Conservation (phyloP, 306 rosid genomes). For the Cucurbita moschata region DNA sequence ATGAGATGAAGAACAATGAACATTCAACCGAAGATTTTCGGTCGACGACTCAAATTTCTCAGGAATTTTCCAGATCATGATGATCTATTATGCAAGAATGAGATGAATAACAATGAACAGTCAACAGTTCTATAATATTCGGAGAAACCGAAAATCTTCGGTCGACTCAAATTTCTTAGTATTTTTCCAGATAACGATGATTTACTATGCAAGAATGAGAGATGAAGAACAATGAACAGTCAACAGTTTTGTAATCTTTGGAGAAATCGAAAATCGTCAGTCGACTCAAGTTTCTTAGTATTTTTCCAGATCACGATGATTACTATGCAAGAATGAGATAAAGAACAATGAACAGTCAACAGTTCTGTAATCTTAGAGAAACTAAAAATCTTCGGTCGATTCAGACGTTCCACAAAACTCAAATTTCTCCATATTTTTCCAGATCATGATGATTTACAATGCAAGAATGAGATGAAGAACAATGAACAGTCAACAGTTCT, state of each 20-base stretch:
- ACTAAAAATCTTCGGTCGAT: background rate
- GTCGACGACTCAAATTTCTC: background rate
- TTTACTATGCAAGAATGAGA: background rate
- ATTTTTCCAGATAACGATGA: background rate
- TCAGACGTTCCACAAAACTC: background rate
- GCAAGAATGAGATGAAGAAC: too few relatives aligned
- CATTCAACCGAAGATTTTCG: background rate
- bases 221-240: background rate
- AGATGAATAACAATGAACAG: background rate
- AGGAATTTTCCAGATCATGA: background rate
- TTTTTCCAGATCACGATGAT: too few relatives aligned
- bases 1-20: background rate
- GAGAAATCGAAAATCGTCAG: too few relatives aligned
- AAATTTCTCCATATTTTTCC: background rate
- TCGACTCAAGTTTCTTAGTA: too few relatives aligned
- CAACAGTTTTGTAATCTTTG: background rate
- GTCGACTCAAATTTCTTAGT: background rate
- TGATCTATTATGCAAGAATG: background rate
- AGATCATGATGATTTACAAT: too few relatives aligned
- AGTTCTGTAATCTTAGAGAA: background rate
- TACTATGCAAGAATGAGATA: too few relatives aligned
- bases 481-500: too few relatives aligned
- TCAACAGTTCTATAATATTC: background rate
- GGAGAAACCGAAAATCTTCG: too few relatives aligned
- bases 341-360: too few relatives aligned